Evolutionary conservation across 441 rosid genomes (phyloP).

Genomic region (Pelargonium fulgidum): DNA sequence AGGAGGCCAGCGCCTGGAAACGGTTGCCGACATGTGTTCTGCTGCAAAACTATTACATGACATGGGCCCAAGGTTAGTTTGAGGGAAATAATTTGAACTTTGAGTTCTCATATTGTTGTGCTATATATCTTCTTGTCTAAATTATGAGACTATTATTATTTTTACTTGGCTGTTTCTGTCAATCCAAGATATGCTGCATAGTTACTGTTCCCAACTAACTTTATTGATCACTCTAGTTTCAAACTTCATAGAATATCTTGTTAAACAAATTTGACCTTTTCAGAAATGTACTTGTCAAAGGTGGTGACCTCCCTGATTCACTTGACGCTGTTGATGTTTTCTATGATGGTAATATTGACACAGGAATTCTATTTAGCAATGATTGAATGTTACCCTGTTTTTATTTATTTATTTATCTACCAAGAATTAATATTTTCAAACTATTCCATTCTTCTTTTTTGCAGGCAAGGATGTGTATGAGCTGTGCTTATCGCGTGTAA

Average conservation of each 20-base stretch:
- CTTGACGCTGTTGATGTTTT: slow-evolving; percentile 75
- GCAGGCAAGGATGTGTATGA: slow-evolving; percentile 64
- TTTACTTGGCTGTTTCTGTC: no score
- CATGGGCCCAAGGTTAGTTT: slow-evolving; percentile 74
- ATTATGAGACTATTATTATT: no score
- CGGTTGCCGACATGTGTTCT: slow-evolving; percentile 65
- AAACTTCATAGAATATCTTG: neutral
- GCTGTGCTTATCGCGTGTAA: slow-evolving; percentile 56
- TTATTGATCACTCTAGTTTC: neutral
- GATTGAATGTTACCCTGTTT: neutral
- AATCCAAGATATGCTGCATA: no score
- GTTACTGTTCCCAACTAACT: no score
- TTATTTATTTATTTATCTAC: neutral
- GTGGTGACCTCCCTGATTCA: slow-evolving; percentile 86
- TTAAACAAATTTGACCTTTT: slow-evolving; percentile 13
- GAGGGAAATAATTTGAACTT: neutral
- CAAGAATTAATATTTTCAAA: slow-evolving; percentile 12
- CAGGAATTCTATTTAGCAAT: neutral
- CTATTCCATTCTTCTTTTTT: slow-evolving; percentile 3
- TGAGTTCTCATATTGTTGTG: neutral
- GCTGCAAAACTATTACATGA: slow-evolving; percentile 67
- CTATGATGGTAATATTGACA: slow-evolving; percentile 55
- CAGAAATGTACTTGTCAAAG: slow-evolving; percentile 94
- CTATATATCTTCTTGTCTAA: neutral
- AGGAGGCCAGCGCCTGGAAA: slow-evolving; percentile 49